Evolutionary conservation across 257 asterid species (phyloP).

Genomic region (Solanum piurae): DNA sequence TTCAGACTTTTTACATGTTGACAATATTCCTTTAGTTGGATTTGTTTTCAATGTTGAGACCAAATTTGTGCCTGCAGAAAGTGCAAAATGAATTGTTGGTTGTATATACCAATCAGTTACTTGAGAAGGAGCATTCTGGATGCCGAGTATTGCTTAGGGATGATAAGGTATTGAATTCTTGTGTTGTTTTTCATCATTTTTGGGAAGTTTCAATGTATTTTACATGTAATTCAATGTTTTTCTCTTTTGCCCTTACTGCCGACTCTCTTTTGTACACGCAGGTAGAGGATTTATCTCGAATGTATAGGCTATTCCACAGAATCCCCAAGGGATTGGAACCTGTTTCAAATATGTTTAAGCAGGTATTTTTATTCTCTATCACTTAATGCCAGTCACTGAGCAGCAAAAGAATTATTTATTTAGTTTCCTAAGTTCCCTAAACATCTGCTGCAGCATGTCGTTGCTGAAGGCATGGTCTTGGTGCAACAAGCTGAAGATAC

Average conservation of each 20-base stretch:
- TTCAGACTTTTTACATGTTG: neutral
- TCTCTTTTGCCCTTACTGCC: neutral
- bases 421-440: neutral
- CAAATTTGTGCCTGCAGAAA: constrained; percentile 16
- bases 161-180: constrained; percentile 31
- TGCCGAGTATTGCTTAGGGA: constrained; percentile 38
- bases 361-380: constrained; percentile 16
- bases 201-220: neutral
- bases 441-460: constrained; percentile 25
- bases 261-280: constrained; percentile 3
- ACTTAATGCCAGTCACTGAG: neutral
- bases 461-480: constrained; percentile 35
- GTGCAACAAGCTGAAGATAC: constrained; percentile 52
- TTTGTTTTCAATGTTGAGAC: neutral
- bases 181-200: neutral
- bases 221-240: neutral
- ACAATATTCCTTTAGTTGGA: neutral
- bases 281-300: constrained; percentile 52
- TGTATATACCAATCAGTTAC: constrained; percentile 21
- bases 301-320: constrained; percentile 40
- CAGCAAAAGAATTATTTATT: neutral
- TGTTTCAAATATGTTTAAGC: constrained; percentile 29
- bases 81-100: constrained; percentile 34
- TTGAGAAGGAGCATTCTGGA: constrained; percentile 59
- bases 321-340: constrained; percentile 29